Base-by-base conservation (phyloP, 306 rosid genomes). In the Comarum palustre region DNA sequence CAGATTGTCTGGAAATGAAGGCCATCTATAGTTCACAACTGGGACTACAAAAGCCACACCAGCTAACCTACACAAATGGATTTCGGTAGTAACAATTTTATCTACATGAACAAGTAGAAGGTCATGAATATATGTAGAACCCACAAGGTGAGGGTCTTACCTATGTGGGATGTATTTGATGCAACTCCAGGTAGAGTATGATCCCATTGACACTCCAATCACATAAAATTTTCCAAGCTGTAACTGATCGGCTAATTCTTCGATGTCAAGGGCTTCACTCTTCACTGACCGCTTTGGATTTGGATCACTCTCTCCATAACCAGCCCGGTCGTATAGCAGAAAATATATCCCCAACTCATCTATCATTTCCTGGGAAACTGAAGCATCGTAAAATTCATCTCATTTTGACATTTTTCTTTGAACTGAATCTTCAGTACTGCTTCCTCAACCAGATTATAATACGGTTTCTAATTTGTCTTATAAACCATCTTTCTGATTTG, bases 271-370 rank as follows among this genome's bases (percentile, higher is more conserved):
- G 51, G 96, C 96, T 82, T 93, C 98, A 72, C 87, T 85, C 84
- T 89, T 80, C 68, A 87, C 77, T 2, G 96, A 79, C 16, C 88
- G 89, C 68, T 82, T 87, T 55, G 92, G 92, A 71, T 90, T 87
- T 41, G 96, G 94, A 86, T 90, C 98, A 78, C 98, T 93, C 43
- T 89, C 93, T 72, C 98, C 98, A 73, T 93, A 93, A 11, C 98
- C 98, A 29, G 98, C 96, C 11, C 97, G 81, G 55, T 93, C 98
- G 74, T 82, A 89, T 39, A 84, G 86, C 83, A 93, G 80, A 84
- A 89, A 82, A 80, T 87, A 90, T 82, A 90, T 68, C 43, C 90
- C 90, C 75, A 91, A 58, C 78, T 89, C 90, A 52, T 87, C 92
- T 80, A 91, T 83, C 58, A 91, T 84, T 65, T 91, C 96, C 97